A percentile compares a stretch with the other conserved stretches of the same genome.
Conservation (phyloP, 2,329 filamentous ascomycete species). For the Zymoseptoria brevis region DNA sequence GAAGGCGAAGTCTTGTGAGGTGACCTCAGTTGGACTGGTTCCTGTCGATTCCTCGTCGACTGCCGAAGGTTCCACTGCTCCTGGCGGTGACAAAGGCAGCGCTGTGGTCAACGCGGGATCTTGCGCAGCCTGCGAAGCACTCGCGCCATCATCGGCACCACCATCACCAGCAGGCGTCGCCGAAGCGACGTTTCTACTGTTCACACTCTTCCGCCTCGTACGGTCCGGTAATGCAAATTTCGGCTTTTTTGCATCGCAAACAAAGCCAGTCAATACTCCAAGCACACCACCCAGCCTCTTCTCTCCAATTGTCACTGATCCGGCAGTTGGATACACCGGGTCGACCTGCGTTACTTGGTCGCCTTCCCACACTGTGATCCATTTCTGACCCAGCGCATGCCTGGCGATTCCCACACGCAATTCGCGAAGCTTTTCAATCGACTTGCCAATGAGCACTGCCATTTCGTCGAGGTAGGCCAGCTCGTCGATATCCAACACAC, state of each 20-base stretch:
- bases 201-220: constrained; percentile 5
- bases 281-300: constrained; percentile 60
- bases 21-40: constrained; percentile 1
- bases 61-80: not conserved
- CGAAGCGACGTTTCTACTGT: not conserved
- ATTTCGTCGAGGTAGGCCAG: constrained; percentile 77
- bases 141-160: not conserved
- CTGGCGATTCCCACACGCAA: constrained; percentile 64
- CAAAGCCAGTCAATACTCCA: constrained; percentile 58
- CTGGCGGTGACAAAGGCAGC: not conserved
- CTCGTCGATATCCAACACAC: constrained; percentile 74
- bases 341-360: constrained; percentile 56
- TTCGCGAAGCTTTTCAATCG: constrained; percentile 57
- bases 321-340: constrained; percentile 47
- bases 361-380: constrained; percentile 57
- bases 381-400: constrained; percentile 46
- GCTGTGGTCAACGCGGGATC: not conserved
- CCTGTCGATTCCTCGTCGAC: not conserved
- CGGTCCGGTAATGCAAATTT: constrained; percentile 19
- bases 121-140: not conserved
- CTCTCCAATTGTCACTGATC: constrained; percentile 46
- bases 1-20: not conserved
- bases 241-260: constrained; percentile 50
- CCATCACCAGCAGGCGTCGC: not conserved
- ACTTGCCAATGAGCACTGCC: constrained; percentile 66